These are phyloP conservation scores for Ogataea methanolica DNA, from an alignment of 805 yeast species.

Conservation along the genomic window DNA sequence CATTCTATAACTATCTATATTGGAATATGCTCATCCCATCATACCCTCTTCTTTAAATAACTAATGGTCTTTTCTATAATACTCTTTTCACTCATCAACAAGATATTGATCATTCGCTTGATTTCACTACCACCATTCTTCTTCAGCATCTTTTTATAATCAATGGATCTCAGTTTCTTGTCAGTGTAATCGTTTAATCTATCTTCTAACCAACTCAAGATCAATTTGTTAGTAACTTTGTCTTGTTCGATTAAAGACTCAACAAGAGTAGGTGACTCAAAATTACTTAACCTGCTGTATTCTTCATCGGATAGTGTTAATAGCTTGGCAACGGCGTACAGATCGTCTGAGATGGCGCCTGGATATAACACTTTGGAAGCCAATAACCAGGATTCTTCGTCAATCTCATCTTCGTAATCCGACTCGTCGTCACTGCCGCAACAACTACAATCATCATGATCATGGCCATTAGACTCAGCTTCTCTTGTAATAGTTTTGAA, in stretches of 20 bases:
- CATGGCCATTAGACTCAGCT: slow-evolving; percentile 5
- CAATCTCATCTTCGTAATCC: slow-evolving; percentile 28
- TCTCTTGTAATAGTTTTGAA: slow-evolving; percentile 10
- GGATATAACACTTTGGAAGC: slow-evolving; percentile 35
- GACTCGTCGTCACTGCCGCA: slow-evolving; percentile 10
- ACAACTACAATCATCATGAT: slow-evolving; percentile 8
- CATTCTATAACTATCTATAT: background rate
- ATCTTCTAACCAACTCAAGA: slow-evolving; percentile 15
- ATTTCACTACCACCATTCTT: slow-evolving; percentile 1
- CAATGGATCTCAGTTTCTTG: slow-evolving; percentile 6
- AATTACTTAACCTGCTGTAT: slow-evolving; percentile 20
- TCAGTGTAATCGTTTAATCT: slow-evolving; percentile 11
- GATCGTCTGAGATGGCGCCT: slow-evolving; percentile 43
- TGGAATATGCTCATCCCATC: background rate
- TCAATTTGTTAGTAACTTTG: slow-evolving; percentile 8
- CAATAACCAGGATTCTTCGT: slow-evolving; percentile 29
- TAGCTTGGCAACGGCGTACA: slow-evolving; percentile 38
- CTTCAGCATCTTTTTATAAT: slow-evolving; percentile 13
- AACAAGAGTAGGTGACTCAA: slow-evolving; percentile 3
- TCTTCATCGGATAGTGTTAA: slow-evolving; percentile 27
- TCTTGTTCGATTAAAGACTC: slow-evolving; percentile 1
- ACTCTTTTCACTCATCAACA: slow-evolving; percentile 11
- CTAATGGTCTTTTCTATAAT: slow-evolving; percentile 14
- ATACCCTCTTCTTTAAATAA: slow-evolving; percentile 3
- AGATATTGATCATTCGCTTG: background rate